A percentile compares a stretch with the other conserved stretches of the same genome.
These are phyloP conservation scores for Ascochyta pisi DNA, from an alignment of 2,329 filamentous ascomycete species.

Conservation along the genomic window DNA sequence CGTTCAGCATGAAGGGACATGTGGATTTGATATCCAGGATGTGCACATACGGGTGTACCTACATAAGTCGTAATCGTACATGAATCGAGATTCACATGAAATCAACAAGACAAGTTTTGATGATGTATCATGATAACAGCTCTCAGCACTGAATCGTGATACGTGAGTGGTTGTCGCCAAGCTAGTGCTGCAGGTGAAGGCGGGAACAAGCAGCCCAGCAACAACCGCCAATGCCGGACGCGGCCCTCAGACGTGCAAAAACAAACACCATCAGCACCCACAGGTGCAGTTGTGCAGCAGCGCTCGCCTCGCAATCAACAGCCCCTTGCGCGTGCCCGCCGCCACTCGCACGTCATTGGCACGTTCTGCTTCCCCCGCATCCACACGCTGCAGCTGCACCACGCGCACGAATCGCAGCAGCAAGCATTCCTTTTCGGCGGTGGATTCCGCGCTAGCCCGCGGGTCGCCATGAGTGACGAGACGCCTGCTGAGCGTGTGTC, in stretches of 20 bases:
- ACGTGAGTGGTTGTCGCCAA: neutral
- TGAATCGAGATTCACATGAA: no score
- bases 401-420: neutral
- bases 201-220: slow-evolving; percentile 1
- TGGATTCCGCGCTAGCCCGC: neutral
- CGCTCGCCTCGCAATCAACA: neutral
- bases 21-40: no score
- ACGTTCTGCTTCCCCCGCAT: neutral
- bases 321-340: neutral
- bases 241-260: neutral
- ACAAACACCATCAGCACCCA: slow-evolving; percentile 4
- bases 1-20: no score
- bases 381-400: neutral
- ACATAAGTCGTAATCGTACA: no score
- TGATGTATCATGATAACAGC: no score
- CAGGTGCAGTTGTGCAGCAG: no score
- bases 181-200: neutral
- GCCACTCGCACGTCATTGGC: slow-evolving; percentile 8
- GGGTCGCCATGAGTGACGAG: slow-evolving; percentile 20
- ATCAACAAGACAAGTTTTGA: no score
- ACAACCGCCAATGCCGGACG: neutral
- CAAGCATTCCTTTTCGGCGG: neutral
- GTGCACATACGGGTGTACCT: no score
- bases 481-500: slow-evolving; percentile 34
- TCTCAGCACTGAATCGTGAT: no score